Base-by-base conservation (phyloP, 768 basidiomycete genomes). In the Lentinula sp. region DNA sequence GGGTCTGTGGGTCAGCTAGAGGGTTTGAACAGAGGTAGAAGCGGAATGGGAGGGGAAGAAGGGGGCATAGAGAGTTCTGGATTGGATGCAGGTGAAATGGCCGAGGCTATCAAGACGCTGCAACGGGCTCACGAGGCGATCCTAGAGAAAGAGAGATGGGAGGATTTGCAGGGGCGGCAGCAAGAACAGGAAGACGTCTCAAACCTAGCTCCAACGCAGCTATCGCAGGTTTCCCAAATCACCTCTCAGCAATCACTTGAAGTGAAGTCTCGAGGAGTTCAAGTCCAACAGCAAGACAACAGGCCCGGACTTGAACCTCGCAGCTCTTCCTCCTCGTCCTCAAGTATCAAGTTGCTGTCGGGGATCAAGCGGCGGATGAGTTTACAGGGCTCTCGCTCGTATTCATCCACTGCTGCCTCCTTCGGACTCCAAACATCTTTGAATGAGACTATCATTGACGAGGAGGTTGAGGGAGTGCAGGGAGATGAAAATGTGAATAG, bases 71-170 rank as follows among this genome's bases (percentile, higher is more conserved):
- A 39, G 20, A 45, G 37, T 9, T 6, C 16, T 16, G 41, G 55
- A 4, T 13, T 56, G 41, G 55, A 56, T 23, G 55, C 84, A 50
- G 81, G 83, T 49, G 87, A 90, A 69, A 86, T 90, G 81, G 86
- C 87, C 0, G 91, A 93, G 70, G 89, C 89, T 12, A 85, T 91
- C 70, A 90, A 90, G 74, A 86, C 90, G 4, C 76, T 93, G 16
- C 90, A 90, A 72, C 74, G 90, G 23, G 84, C 84, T 15, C 73
- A 90, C 54, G 85, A 86, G 73, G 65, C 67, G 18, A 76, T 79
- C 58, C 72, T 76, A 46, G 77, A 74, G 60, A 65, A 61, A 62
- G 56, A 66, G 13, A 66, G 69, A 6, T 43, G 36, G 33, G 12
- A 59, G 56, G 56, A 15, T 39, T 23, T 18, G 7, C 32, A 10